These are phyloP conservation scores for Cordyceps militaris DNA, from an alignment of 2,329 filamentous ascomycete species.

Conservation along the genomic window DNA sequence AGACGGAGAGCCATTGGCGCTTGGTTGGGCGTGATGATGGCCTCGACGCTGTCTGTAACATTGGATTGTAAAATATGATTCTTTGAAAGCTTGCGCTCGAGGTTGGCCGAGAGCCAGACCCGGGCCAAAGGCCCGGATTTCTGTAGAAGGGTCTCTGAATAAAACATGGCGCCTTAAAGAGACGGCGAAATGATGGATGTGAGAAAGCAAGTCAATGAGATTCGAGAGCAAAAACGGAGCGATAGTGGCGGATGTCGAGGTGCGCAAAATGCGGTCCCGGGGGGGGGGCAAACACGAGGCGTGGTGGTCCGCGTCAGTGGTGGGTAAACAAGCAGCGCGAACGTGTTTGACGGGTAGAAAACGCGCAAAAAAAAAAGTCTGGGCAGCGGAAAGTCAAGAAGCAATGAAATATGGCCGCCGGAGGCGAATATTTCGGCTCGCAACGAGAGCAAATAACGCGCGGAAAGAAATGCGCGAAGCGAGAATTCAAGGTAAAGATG, in stretches of 20 bases:
- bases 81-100: constrained; percentile 97
- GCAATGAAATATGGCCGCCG: constrained; percentile 18
- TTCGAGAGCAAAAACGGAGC: background rate
- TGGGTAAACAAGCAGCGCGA: constrained; percentile 15
- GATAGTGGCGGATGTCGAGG: background rate
- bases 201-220: background rate
- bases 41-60: constrained; percentile 88
- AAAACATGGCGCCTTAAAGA: constrained; percentile 67
- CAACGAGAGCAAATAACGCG: constrained; percentile 20
- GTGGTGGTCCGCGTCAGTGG: constrained; percentile 10
- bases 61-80: constrained; percentile 92
- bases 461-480: constrained; percentile 16
- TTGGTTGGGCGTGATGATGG: constrained; percentile 87
- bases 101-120: constrained; percentile 96
- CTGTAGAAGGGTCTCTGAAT: constrained; percentile 89
- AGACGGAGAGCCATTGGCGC: constrained; percentile 91
- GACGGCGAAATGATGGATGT: constrained; percentile 17
- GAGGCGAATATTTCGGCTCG: constrained; percentile 18
- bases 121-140: constrained; percentile 96
- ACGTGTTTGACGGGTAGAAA: constrained; percentile 5
- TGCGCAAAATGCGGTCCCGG: background rate
- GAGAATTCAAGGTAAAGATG: constrained; percentile 18
- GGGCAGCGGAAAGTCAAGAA: constrained; percentile 2
- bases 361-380: constrained; percentile 10
- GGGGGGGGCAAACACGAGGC: constrained; percentile 9